Evolutionary conservation across 225 moss, liverwort and hornwort species (phyloP).

Genomic region (Asterella californica): DNA sequence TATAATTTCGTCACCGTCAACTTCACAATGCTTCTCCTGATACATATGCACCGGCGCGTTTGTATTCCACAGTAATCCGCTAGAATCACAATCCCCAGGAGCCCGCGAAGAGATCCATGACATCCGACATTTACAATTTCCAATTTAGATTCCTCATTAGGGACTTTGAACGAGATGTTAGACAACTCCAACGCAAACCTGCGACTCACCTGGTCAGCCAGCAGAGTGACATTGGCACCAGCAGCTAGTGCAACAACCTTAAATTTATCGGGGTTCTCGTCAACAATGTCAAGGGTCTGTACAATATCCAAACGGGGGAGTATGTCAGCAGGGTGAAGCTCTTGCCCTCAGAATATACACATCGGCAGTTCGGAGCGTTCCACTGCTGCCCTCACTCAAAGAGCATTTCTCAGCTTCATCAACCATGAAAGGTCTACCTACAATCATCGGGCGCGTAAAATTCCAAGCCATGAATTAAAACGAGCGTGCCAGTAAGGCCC

Average conservation of each 20-base stretch:
- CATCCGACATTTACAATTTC: neutral
- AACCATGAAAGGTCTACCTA: neutral
- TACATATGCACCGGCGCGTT: neutral
- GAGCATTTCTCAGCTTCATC: neutral
- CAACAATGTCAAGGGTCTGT: conserved; percentile 84
- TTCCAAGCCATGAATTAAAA: neutral
- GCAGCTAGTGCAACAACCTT: conserved; percentile 92
- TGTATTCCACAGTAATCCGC: neutral
- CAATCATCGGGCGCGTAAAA: neutral
- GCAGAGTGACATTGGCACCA: conserved; percentile 76
- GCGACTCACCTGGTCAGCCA: conserved; percentile 76
- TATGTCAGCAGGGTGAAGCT: neutral
- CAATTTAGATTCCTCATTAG: neutral
- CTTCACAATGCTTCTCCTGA: too few species aligned
- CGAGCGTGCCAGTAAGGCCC: neutral
- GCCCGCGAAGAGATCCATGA: neutral
- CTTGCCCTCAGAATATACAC: neutral
- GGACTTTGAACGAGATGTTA: neutral
- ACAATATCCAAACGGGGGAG: neutral
- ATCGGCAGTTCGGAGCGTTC: neutral
- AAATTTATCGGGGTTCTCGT: conserved; percentile 78
- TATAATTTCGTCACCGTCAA: too few species aligned
- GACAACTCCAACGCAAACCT: neutral
- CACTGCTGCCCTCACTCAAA: neutral
- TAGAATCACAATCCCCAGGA: neutral